phyloP scores from a whole-genome alignment of 2,329 filamentous ascomycete genomes.

The Aspergillus sp. region DNA sequence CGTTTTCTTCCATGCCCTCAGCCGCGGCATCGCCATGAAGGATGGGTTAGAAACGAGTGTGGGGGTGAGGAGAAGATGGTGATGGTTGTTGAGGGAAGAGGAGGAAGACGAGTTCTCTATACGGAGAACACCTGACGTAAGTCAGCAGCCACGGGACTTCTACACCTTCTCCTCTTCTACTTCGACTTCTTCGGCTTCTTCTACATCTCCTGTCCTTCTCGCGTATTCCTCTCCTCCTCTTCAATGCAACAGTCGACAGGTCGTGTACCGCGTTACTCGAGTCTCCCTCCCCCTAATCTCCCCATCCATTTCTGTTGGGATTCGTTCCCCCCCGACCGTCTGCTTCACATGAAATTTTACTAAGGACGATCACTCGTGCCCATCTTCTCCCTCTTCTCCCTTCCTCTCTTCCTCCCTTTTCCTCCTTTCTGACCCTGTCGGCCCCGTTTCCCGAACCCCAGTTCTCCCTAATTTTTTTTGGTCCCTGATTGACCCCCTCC shows the following conservation, averaged over 20 bases:
- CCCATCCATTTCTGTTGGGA: not conserved
- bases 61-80: not conserved
- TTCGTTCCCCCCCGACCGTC: constrained; percentile 20
- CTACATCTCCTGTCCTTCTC: constrained; percentile 8
- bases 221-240: constrained; percentile 3
- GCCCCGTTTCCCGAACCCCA: constrained; percentile 10
- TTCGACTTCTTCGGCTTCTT: constrained; percentile 4
- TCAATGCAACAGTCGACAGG: not conserved
- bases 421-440: constrained; percentile 4
- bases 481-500: constrained; percentile 13
- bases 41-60: not conserved
- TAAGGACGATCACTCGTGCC: constrained; percentile 18
- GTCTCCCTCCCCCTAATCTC: not conserved
- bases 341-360: constrained; percentile 34
- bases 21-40: constrained; percentile 30
- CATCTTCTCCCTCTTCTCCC: constrained; percentile 9
- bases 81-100: not conserved
- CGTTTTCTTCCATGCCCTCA: constrained; percentile 47
- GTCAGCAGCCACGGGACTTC: constrained; percentile 13
- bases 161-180: constrained; percentile 4
- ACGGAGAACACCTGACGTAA: constrained; percentile 10
- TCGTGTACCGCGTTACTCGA: not conserved
- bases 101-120: constrained; percentile 7
- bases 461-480: constrained; percentile 2
- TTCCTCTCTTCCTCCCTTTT: constrained; percentile 8